These are phyloP conservation scores for Penicillium corylophilum DNA, from an alignment of 2,329 filamentous ascomycete species.

Conservation along the genomic window DNA sequence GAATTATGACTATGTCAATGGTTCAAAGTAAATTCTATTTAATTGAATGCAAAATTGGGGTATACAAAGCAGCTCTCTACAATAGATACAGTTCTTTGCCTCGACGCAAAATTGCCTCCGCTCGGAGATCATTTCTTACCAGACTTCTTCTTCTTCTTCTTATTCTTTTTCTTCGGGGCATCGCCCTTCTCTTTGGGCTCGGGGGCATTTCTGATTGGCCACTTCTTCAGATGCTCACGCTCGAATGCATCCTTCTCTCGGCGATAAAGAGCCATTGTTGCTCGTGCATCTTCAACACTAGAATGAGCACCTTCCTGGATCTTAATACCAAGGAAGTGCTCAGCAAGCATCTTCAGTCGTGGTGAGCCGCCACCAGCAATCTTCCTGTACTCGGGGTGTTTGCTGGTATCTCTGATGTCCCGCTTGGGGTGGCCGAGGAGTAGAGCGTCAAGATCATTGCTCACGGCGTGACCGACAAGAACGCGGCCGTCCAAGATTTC, in stretches of 20 bases:
- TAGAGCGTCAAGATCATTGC: slow-evolving; percentile 73
- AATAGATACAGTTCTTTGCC: slow-evolving; percentile 2
- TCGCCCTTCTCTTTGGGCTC: slow-evolving; percentile 33
- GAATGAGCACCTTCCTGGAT: slow-evolving; percentile 63
- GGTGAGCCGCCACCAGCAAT: slow-evolving; percentile 48
- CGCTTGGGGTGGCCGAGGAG: slow-evolving; percentile 73
- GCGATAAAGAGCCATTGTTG: slow-evolving; percentile 85
- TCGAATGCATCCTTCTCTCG: slow-evolving; percentile 84
- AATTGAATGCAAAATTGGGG: slow-evolving; percentile 20
- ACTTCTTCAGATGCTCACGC: slow-evolving; percentile 70
- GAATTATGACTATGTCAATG: background rate
- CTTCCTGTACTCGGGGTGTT: slow-evolving; percentile 71
- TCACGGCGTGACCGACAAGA: slow-evolving; percentile 79
- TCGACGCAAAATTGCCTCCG: background rate
- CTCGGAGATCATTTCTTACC: slow-evolving; percentile 38
- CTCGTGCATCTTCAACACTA: slow-evolving; percentile 74
- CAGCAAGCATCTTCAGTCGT: slow-evolving; percentile 58
- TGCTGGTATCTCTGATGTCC: slow-evolving; percentile 82
- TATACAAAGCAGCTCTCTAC: slow-evolving; percentile 21
- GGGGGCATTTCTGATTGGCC: slow-evolving; percentile 45
- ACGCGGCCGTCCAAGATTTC: slow-evolving; percentile 68
- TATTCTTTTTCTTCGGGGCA: slow-evolving; percentile 46
- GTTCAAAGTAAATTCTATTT: background rate
- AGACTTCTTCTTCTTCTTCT: slow-evolving; percentile 47
- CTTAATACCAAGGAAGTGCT: slow-evolving; percentile 56